Evolutionary conservation across 306 rosid species (phyloP), one percentile per base, ranked within the genome.

Genomic region (Begonia fuchsioides): DNA sequence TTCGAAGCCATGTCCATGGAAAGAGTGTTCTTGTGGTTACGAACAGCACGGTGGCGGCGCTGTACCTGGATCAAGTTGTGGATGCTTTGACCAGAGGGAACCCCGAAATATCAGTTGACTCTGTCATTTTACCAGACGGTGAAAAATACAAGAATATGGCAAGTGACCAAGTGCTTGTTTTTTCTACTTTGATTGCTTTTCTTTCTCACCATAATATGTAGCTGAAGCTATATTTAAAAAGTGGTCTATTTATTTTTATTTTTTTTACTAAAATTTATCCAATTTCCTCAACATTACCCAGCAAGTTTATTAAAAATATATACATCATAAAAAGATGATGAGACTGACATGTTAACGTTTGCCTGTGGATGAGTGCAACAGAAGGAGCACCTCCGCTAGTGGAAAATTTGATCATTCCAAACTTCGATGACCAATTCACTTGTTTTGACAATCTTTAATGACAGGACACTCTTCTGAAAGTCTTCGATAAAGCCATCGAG

Each of bases 401-500:
- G n/a, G n/a, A 26, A 26, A 26, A 5, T 26, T 3, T 3, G 32
- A 26, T 26, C 3, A 26, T 3, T 26, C 52, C 57, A n/a, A n/a
- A n/a, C n/a, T n/a, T n/a, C n/a, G n/a, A n/a, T n/a, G n/a, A n/a
- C n/a, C n/a, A n/a, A n/a, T n/a, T n/a, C n/a, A n/a, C n/a, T 3
- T 3, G 45, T 68, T 56, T 39, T 50, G 55, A 44, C 58, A 11
- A 66, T 26, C 46, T 71, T 77, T 59, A 47, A 68, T 50, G 18
- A 59, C 52, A 90, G 95, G 94, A 79, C 49, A 81, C 85, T 17
- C 94, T 90, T 51, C 75, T 77, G 95, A 81, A 90, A 82, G 80
- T 90, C 57, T 82, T 90, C 63, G 95, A 90, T 70, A 85, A 85
- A 73, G 98, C 95, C 54, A 90, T 90, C 14, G 87, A 77, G 73